phyloP scores from a whole-genome alignment of 768 basidiomycete species.

The Tylopilus rubrobrunneus region DNA sequence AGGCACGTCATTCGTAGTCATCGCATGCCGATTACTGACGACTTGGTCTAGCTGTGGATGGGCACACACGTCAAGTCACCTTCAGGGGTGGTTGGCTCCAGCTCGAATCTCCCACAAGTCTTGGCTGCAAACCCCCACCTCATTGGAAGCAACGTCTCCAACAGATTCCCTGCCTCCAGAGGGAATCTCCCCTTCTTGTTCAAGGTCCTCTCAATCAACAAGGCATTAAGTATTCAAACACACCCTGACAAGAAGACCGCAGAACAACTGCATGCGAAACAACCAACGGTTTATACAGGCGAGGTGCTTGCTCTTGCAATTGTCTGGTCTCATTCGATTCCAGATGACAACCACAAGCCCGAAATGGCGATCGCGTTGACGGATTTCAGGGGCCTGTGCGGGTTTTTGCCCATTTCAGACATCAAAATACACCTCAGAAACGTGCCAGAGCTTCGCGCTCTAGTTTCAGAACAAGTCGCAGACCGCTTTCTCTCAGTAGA shows the following conservation, averaged over 20 bases:
- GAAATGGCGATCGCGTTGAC: conserved; percentile 99
- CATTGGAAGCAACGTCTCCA: conserved; percentile 57
- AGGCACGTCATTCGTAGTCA: conserved; percentile 51
- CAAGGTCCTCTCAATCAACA: conserved; percentile 87
- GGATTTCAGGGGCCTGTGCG: conserved; percentile 85
- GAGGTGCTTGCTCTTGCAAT: conserved; percentile 14
- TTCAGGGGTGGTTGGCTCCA: conserved; percentile 48
- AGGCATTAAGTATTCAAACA: conserved; percentile 87
- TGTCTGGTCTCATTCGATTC: conserved; percentile 7
- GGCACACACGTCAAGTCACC: conserved; percentile 86
- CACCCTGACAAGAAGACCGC: conserved; percentile 88
- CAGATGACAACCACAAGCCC: conserved; percentile 96
- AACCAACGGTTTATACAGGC: conserved; percentile 92
- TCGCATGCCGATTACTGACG: conserved; percentile 1
- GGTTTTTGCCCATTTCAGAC: conserved; percentile 77
- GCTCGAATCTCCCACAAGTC: conserved; percentile 49
- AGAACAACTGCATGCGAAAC: conserved; percentile 57
- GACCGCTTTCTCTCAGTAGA: conserved; percentile 47
- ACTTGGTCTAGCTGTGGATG: conserved; percentile 84
- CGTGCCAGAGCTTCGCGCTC: conserved; percentile 72
- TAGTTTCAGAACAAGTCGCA: conserved; percentile 59
- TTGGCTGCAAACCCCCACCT: conserved; percentile 65
- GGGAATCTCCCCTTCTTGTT: conserved; percentile 88
- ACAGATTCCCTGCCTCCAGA: conserved; percentile 48
- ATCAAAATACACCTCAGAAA: conserved; percentile 64